phyloP scores from a whole-genome alignment of 495 filamentous ascomycete species.

The Chlorociboria aeruginascens region DNA sequence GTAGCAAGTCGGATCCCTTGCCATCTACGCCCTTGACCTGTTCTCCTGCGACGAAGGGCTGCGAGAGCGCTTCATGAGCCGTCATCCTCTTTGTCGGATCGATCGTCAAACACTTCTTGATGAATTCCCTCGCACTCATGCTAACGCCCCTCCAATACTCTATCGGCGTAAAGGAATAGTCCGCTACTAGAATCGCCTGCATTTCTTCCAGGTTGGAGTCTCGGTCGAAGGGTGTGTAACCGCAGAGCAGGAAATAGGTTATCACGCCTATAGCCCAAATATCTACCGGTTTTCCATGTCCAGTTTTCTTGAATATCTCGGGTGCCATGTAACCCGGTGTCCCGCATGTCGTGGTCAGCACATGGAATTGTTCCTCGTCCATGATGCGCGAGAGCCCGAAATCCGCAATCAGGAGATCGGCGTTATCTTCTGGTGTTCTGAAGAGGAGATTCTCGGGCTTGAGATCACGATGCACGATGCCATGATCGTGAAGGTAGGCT shows the following conservation, averaged over 20 bases:
- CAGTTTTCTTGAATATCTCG: slow-evolving; percentile 82
- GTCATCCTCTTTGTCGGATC: slow-evolving; percentile 81
- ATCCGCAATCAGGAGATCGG: slow-evolving; percentile 89
- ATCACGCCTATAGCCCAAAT: slow-evolving; percentile 95
- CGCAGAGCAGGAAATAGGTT: slow-evolving; percentile 93
- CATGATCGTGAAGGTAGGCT: slow-evolving; percentile 95
- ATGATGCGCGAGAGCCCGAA: slow-evolving; percentile 92
- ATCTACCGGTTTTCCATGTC: slow-evolving; percentile 84
- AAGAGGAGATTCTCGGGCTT: slow-evolving; percentile 72
- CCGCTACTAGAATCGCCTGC: slow-evolving; percentile 93
- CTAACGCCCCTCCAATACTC: slow-evolving; percentile 96
- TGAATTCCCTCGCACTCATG: slow-evolving; percentile 77
- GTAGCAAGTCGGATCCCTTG: slow-evolving; percentile 65
- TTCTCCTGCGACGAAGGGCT: slow-evolving; percentile 68
- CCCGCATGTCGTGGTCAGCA: slow-evolving; percentile 92
- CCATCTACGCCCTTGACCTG: slow-evolving; percentile 27
- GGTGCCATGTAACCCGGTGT: slow-evolving; percentile 97
- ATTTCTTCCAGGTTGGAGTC: slow-evolving; percentile 97
- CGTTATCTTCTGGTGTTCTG: slow-evolving; percentile 69
- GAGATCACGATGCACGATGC: slow-evolving; percentile 84
- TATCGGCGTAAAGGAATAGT: slow-evolving; percentile 90
- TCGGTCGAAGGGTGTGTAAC: slow-evolving; percentile 96
- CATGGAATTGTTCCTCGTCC: slow-evolving; percentile 98
- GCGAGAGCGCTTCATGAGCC: slow-evolving; percentile 84
- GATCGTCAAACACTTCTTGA: slow-evolving; percentile 76